phyloP scores from a whole-genome alignment of 257 asterid species.

The Plantago elongata region DNA sequence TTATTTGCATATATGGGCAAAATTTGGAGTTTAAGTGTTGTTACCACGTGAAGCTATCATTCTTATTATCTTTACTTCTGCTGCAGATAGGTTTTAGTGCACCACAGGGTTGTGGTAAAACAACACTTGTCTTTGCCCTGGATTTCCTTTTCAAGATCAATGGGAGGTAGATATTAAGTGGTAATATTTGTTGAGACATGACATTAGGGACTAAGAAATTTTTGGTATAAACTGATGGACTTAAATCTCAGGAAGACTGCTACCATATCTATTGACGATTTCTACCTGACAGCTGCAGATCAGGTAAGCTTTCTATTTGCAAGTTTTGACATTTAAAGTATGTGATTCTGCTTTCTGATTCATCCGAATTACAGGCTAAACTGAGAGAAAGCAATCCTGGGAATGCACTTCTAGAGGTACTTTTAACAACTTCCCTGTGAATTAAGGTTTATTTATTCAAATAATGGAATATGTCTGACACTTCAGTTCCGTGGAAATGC shows the following conservation, averaged over 20 bases:
- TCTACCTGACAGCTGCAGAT: conserved; percentile 86
- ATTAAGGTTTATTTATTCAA: conserved; percentile 6
- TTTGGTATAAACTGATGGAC: conserved; percentile 29
- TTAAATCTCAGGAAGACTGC: conserved; percentile 78
- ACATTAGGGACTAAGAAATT: conserved; percentile 16
- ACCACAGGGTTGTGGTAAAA: conserved; percentile 99
- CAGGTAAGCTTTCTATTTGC: conserved; percentile 43
- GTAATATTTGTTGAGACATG: conserved; percentile 32
- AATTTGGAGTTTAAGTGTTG: too few species aligned
- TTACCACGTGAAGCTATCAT: neutral
- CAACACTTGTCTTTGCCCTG: conserved; percentile 92
- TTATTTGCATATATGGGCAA: too few species aligned
- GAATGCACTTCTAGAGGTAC: conserved; percentile 88
- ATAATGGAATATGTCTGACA: conserved; percentile 9
- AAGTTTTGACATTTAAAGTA: conserved; percentile 7
- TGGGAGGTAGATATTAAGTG: conserved; percentile 79
- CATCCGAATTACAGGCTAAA: conserved; percentile 47
- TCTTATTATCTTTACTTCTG: conserved; percentile 11
- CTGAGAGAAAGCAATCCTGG: conserved; percentile 76
- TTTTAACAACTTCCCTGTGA: conserved; percentile 8
- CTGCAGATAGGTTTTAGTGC: conserved; percentile 99
- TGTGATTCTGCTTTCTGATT: conserved; percentile 13
- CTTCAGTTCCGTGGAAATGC: conserved; percentile 93
- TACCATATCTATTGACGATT: conserved; percentile 86
- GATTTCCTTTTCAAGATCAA: conserved; percentile 66